Evolutionary conservation across 2,329 filamentous ascomycete genomes (phyloP), one percentile per base, ranked within the genome.

Genomic region (Helminthosporium solani): DNA sequence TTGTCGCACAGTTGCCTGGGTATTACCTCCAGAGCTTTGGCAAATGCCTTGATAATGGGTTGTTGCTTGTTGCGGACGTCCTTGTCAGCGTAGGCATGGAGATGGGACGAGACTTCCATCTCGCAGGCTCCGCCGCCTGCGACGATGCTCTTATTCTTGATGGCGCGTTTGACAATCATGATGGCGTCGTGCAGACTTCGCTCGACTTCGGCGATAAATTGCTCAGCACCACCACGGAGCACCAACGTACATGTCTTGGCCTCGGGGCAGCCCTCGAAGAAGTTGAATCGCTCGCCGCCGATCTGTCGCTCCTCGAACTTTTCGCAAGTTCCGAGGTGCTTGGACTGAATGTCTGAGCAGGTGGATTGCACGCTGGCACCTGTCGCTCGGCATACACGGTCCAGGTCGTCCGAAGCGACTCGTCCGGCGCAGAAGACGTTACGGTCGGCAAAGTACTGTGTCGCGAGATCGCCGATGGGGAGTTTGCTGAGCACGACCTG

Each of bases 81-180:
- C 76, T 87, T 87, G 77, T 97, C 92, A 55, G 95, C 94, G 64
- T 87, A 96, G 60, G 82, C 81, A 78, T 96, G 91, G 54, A 99
- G 83, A 75, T 96, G 95, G 31, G 90, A 87, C 6, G 91, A 96
- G 42, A 97, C 74, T 72, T 97, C 94, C 92, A 99, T 97, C 79
- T 99, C 94, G 63, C 81, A 85, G 15, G 94, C 92, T 69, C 94
- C 94, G 61, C 94, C 94, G 62, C 94, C 94, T 36, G 91, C 94
- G 20, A 99, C 94, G 57, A 99, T 96, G 68, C 83, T 88, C 67
- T 86, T 86, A 79, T 97, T 95, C 77, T 89, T 90, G 73, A 97
- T 90, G 21, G 94, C 90, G 52, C 95, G 90, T 83, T 97, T 97
- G 68, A 99, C 94, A 65, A 99, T 96, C 94, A 99, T 99, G 74